Conservation (phyloP, 2,329 filamentous ascomycete genomes). For the Rutstroemia sp. region DNA sequence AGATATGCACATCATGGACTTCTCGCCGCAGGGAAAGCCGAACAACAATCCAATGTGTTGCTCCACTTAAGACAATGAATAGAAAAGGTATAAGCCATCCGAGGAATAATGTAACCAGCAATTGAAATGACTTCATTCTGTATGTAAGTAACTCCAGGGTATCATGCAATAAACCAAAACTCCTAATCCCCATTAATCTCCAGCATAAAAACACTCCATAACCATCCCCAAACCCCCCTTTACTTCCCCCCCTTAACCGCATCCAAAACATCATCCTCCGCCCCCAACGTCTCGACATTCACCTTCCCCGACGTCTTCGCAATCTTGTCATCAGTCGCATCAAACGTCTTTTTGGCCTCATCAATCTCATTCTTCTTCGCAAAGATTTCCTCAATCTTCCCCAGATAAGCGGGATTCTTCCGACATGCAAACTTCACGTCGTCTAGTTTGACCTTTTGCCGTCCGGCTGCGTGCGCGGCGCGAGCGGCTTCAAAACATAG, state of each 20-base stretch:
- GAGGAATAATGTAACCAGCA: no score
- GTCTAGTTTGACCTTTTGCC: conserved; percentile 96
- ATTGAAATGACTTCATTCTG: no score
- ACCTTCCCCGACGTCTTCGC: conserved; percentile 40
- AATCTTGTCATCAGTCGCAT: conserved; percentile 58
- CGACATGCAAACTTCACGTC: conserved; percentile 95
- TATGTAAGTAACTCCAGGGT: no score
- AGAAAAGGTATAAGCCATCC: no score
- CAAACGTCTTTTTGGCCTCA: conserved; percentile 68
- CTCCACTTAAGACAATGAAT: no score
- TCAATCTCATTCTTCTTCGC: conserved; percentile 85
- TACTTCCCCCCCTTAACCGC: conserved; percentile 23
- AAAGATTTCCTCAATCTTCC: conserved; percentile 82
- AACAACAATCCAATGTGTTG: no score
- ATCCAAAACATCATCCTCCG: conserved; percentile 45
- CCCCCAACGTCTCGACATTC: conserved; percentile 45
- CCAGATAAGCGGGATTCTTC: conserved; percentile 76
- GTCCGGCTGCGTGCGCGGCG: conserved; percentile 75
- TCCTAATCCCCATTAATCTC: no score
- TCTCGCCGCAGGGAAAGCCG: no score
- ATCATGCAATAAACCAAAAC: no score
- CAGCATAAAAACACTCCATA: no score
- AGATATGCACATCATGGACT: no score
- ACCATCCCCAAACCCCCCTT: no score
- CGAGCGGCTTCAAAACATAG: conserved; percentile 85